Conservation (phyloP, 2,329 filamentous ascomycete genomes). For the Pyrenophora teres region DNA sequence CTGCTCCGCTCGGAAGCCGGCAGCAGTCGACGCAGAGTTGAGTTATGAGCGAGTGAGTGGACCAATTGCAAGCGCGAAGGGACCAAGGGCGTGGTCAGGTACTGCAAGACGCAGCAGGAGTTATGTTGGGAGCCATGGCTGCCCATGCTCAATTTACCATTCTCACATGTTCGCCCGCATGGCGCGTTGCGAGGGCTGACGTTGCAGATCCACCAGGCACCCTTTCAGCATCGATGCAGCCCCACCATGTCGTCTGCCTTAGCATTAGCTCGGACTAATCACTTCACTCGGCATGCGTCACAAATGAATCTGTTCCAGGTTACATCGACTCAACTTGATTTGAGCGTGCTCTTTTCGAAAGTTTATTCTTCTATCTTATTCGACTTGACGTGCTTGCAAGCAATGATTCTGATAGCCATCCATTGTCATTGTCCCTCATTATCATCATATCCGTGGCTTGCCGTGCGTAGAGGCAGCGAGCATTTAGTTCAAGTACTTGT, state of each 20-base stretch:
- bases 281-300: too few relatives aligned
- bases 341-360: too few relatives aligned
- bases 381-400: too few relatives aligned
- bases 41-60: neutral
- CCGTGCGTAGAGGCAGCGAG: neutral
- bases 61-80: neutral
- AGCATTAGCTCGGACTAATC: too few relatives aligned
- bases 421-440: too few relatives aligned
- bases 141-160: conserved; percentile 21
- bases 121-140: conserved; percentile 18
- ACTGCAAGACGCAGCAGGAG: neutral
- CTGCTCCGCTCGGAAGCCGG: neutral
- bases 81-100: neutral
- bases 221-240: conserved; percentile 11
- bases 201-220: conserved; percentile 32
- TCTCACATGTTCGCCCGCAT: conserved; percentile 36
- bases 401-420: too few relatives aligned
- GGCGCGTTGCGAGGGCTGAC: conserved; percentile 35
- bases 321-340: too few relatives aligned
- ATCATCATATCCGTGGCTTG: too few relatives aligned
- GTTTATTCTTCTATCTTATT: too few relatives aligned
- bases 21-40: neutral
- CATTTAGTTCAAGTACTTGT: conserved; percentile 59
- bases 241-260: too few relatives aligned
- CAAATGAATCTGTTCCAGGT: too few relatives aligned